phyloP scores from a whole-genome alignment of 2,329 filamentous ascomycete species.

The Verticillium alfalfae region DNA sequence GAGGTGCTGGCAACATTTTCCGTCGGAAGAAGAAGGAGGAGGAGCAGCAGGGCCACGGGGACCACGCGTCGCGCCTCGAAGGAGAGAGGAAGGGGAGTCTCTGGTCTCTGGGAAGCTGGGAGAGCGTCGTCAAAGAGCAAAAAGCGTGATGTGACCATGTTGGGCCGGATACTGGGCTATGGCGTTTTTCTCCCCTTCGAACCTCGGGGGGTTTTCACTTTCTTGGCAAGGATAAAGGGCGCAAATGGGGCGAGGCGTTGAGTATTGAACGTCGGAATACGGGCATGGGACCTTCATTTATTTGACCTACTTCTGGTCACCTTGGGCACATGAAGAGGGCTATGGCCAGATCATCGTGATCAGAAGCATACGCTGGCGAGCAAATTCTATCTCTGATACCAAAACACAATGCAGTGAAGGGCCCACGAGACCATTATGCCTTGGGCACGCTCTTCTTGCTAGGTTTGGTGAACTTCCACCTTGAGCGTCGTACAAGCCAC shows the following conservation, averaged over 20 bases:
- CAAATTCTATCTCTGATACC: not conserved
- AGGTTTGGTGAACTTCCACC: conserved; percentile 29
- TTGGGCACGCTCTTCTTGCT: not conserved
- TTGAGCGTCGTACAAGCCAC: conserved; percentile 31
- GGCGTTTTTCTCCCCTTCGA: not conserved
- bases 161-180: not conserved
- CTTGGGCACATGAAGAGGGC: no score
- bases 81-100: conserved; percentile 8
- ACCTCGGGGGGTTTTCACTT: no score
- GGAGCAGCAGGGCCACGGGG: not conserved
- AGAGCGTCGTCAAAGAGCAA: conserved; percentile 11
- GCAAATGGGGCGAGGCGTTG: no score
- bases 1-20: conserved; percentile 55
- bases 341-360: not conserved
- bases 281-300: not conserved
- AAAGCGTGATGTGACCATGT: not conserved
- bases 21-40: conserved; percentile 47
- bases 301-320: not conserved
- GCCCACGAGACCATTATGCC: not conserved
- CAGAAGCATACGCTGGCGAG: not conserved
- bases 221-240: no score
- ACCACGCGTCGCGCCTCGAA: not conserved
- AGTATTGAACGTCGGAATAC: not conserved
- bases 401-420: not conserved
- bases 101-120: conserved; percentile 30